Evolutionary conservation across 345 rosid genomes (phyloP), one percentile per base, ranked within the genome.

Genomic region (Clarkia xantiana): DNA sequence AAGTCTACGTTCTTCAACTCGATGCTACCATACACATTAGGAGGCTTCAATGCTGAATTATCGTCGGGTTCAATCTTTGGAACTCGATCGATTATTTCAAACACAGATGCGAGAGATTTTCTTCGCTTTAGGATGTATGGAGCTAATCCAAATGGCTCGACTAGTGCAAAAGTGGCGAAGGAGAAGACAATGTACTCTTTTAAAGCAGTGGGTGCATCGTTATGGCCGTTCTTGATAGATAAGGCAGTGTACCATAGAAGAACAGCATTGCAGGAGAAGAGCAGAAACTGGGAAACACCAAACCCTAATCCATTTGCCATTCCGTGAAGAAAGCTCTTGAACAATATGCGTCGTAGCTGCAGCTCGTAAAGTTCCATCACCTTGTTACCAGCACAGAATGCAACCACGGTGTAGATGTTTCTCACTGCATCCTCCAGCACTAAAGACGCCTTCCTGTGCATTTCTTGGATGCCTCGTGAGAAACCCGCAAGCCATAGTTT

Each of bases 371-470:
- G 90, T 66, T 93, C 99, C 99, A 93, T 93, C 47, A 93, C 94
- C 76, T 93, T 87, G 73, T 82, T 84, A 55, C 96, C 99, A 49
- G 96, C 95, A 74, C 99, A 93, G 67, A 87, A 93, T 52, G 99
- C 94, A 47, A 93, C 99, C 13, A 93, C 99, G 1, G 99, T 91
- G 63, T 91, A 91, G 49, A 93, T 93, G 68, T 93, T 93, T 62
- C 96, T 82, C 44, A 93, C 99, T 44, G 99, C 94, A 74, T 93
- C 99, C 71, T 93, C 99, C 38, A 93, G 99, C 55, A 93, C 99
- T 71, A 93, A 68, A 41, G 96, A 87, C 47, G 99, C 99, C 76
- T 93, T 93, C 64, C 94, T 62, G 62, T 93, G 99, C 99, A 87
- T 87, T 79, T 87, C 96, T 76, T 93, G 99, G 68, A 93, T 93